Evolutionary conservation across 2,329 filamentous ascomycete genomes (phyloP), one percentile per base, ranked within the genome.

Genomic region (Fusarium secorum): DNA sequence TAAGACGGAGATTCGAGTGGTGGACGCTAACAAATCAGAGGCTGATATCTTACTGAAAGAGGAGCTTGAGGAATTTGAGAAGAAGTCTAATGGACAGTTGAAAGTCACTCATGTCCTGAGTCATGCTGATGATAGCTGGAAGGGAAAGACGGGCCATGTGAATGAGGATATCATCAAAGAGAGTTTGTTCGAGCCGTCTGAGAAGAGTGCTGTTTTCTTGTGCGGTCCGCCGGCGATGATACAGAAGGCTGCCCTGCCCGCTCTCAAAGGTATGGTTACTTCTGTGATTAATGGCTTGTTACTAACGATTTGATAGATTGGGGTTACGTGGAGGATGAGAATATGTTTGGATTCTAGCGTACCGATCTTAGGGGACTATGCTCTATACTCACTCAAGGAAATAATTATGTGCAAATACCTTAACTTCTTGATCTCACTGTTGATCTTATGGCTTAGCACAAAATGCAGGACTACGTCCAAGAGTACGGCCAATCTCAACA

Each of bases 21-120:
- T 87, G 5, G 83, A 87, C 65, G 85, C 83, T 3, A 87, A 86
- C 59, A 84, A 83, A 65, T 78, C 75, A 6, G 82, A 86, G 68
- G 74, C 72, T 8, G 85, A 86, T 46, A 86, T 87, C 39, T 66
- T 87, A 46, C 71, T 87, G 24, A 75, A 75, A 26, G 76, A 80
- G 8, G 80, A 85, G 55, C 74, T 86, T n/a, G 80, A 83, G 2
- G 64, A 78, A 1, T 82, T 84, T 38, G 80, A 79, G 65, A 72
- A 78, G 56, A 69, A 81, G 22, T 74, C 81, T 15, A 61, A 75
- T 1, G 81, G 81, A 1, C 30, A 24, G 30, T 35, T 51, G 46
- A 35, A 20, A 4, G 17, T 24, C 3, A 51, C 46, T 3, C 11
- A 35, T 35, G 22, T 24, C 2, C 30, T 49, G 6, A 51, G 46